Conservation (phyloP, 2,329 filamentous ascomycete genomes). For the Elsinoe necatrix region DNA sequence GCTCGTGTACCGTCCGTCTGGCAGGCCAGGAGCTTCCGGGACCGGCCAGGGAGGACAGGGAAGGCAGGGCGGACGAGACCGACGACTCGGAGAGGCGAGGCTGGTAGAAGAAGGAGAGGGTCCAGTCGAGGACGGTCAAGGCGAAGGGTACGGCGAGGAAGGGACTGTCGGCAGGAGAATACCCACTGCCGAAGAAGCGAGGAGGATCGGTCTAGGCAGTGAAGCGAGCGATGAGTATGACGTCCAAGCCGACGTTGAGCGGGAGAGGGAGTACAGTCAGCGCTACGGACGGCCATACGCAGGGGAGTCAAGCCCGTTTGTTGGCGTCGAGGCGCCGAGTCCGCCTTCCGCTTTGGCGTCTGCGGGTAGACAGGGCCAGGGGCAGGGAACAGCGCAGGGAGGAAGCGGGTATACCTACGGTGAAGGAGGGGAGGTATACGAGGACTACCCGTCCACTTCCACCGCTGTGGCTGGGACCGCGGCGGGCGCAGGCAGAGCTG, state of each 20-base stretch:
- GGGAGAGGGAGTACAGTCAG: constrained; percentile 40
- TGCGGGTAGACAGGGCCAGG: background rate
- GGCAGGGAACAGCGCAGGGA: constrained; percentile 20
- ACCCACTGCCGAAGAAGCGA: background rate
- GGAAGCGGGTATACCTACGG: constrained; percentile 12
- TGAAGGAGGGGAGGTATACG: constrained; percentile 9
- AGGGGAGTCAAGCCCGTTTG: constrained; percentile 2
- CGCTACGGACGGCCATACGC: constrained; percentile 32
- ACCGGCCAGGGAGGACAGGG: background rate
- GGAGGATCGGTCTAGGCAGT: constrained; percentile 17
- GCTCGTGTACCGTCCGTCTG: constrained; percentile 37
- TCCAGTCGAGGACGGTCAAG: too few species aligned
- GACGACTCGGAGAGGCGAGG: background rate
- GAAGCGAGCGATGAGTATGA: constrained; percentile 49
- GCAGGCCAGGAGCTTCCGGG: constrained; percentile 29
- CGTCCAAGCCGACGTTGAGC: constrained; percentile 42
- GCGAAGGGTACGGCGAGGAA: background rate
- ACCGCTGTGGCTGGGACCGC: too few species aligned
- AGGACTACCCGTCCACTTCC: constrained; percentile 24
- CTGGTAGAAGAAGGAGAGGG: background rate
- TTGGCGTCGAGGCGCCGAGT: constrained; percentile 22
- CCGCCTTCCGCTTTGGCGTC: constrained; percentile 26
- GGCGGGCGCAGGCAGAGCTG: constrained; percentile 17
- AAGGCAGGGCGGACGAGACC: too few species aligned
- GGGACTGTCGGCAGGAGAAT: background rate